Percentiles rank a stretch among this genome's conserved stretches.
These are phyloP conservation scores for Hypoxylon lienhwacheense DNA, from an alignment of 495 filamentous ascomycete species.

Conservation along the genomic window DNA sequence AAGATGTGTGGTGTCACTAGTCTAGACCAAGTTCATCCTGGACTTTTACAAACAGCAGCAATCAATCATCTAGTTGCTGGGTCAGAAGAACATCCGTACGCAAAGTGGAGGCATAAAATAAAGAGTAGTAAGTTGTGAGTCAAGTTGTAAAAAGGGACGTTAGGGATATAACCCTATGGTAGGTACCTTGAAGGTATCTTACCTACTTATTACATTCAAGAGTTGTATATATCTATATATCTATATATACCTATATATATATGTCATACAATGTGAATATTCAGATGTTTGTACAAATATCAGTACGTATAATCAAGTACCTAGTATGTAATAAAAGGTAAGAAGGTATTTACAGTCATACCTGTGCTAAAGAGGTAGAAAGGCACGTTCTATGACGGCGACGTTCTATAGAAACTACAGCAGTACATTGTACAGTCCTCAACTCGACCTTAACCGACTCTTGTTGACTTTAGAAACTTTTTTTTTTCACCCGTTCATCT, in stretches of 20 bases:
- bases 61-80: constrained; percentile 70
- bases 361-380: no score
- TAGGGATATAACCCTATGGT: background rate
- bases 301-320: no score
- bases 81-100: constrained; percentile 64
- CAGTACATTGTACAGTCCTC: no score
- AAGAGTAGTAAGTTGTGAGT: constrained; percentile 35
- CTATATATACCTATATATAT: background rate
- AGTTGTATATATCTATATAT: background rate
- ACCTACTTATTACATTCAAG: background rate
- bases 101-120: constrained; percentile 49
- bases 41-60: constrained; percentile 67
- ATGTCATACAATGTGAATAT: no score
- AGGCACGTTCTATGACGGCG: no score
- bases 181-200: background rate
- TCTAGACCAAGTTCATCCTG: constrained; percentile 69
- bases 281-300: no score
- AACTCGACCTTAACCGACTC: no score
- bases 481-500: no score
- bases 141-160: background rate
- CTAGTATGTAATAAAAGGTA: no score
- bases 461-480: no score
- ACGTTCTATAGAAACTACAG: no score
- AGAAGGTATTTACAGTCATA: no score
- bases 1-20: constrained; percentile 73